Evolutionary conservation across 768 basidiomycete species (phyloP).

Genomic region (Pisolithus microcarpus): DNA sequence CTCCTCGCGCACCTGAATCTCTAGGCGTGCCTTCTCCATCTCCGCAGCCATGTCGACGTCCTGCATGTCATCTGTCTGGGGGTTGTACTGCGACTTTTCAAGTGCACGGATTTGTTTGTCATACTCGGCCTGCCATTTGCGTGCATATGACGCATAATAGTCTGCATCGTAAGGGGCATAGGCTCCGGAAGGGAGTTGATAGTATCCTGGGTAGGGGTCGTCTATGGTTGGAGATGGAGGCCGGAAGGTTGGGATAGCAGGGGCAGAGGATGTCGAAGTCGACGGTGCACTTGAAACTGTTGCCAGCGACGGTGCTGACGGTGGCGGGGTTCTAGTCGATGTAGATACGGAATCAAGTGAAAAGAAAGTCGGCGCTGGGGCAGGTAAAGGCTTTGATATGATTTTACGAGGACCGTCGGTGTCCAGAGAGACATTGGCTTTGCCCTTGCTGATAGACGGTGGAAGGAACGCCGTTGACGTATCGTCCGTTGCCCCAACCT

Average conservation of each 20-base stretch:
- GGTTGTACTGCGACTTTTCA: slow-evolving; percentile 63
- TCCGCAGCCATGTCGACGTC: slow-evolving; percentile 60
- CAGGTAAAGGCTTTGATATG: slow-evolving; percentile 15
- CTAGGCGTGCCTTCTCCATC: slow-evolving; percentile 70
- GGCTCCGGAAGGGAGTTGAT: slow-evolving; percentile 70
- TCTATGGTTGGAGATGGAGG: slow-evolving; percentile 67
- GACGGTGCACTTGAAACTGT: slow-evolving; percentile 39
- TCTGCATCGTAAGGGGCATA: slow-evolving; percentile 70
- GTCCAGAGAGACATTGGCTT: slow-evolving; percentile 50
- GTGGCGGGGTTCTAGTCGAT: background rate
- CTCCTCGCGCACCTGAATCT: slow-evolving; percentile 70
- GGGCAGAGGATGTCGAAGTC: slow-evolving; percentile 58
- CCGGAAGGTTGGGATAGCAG: slow-evolving; percentile 55
- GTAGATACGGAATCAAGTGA: slow-evolving; percentile 41
- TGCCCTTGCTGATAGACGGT: slow-evolving; percentile 52
- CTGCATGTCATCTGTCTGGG: slow-evolving; percentile 38
- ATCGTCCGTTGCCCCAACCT: background rate
- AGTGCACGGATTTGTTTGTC: slow-evolving; percentile 64
- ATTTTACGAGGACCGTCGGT: slow-evolving; percentile 18
- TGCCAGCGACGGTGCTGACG: slow-evolving; percentile 3
- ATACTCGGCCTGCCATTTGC: slow-evolving; percentile 70
- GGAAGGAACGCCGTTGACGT: slow-evolving; percentile 49
- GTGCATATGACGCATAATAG: slow-evolving; percentile 62
- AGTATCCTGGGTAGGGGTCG: slow-evolving; percentile 84
- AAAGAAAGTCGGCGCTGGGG: slow-evolving; percentile 57